Evolutionary conservation across 768 basidiomycete species (phyloP).

Genomic region (Lentinula detonsa): DNA sequence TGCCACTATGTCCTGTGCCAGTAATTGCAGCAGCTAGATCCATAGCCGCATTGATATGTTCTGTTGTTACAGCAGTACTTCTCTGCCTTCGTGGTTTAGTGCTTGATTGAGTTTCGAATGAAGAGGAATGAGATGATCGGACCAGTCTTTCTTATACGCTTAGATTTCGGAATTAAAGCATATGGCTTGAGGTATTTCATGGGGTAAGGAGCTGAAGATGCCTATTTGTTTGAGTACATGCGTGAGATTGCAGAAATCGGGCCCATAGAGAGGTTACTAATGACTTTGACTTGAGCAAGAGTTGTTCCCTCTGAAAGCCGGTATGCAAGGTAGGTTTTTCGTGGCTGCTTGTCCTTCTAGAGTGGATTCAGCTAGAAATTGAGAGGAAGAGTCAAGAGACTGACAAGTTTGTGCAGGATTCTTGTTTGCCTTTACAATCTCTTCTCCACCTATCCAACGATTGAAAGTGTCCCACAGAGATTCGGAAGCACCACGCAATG

Average conservation of each 20-base stretch:
- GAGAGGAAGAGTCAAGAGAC: not conserved
- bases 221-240: constrained; percentile 20
- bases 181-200: constrained; percentile 58
- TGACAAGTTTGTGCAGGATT: constrained; percentile 40
- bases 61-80: not conserved
- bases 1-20: not conserved
- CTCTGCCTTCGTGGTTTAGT: not conserved
- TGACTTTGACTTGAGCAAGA: constrained; percentile 54
- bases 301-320: constrained; percentile 50
- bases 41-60: not conserved
- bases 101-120: not conserved
- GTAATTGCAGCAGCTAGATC: constrained; percentile 1
- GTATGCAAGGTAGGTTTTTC: constrained; percentile 49
- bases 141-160: constrained; percentile 27
- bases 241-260: too few species aligned
- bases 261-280: constrained; percentile 20
- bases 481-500: constrained; percentile 40
- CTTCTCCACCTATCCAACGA: constrained; percentile 56
- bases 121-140: not conserved
- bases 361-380: not conserved
- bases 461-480: constrained; percentile 53
- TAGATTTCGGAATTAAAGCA: constrained; percentile 22
- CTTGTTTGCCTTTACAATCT: constrained; percentile 45
- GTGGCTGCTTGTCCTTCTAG: constrained; percentile 30
- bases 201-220: constrained; percentile 37